Evolutionary conservation across 2,329 filamentous ascomycete species (phyloP).

Genomic region (Aspergillus sojae): DNA sequence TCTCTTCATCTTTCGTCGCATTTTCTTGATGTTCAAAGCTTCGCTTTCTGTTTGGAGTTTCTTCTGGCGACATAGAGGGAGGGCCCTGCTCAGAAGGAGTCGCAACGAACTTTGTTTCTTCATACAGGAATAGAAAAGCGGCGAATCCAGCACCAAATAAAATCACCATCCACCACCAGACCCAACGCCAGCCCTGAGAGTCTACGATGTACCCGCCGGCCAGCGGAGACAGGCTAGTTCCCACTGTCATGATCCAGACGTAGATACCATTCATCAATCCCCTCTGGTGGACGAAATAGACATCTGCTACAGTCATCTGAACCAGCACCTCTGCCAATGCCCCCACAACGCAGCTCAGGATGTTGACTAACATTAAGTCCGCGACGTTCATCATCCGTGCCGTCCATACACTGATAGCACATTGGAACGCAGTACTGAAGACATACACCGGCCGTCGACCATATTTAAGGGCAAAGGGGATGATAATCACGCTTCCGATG

Average conservation of each 20-base stretch:
- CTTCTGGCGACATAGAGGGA: not conserved
- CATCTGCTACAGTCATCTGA: slow-evolving; percentile 52
- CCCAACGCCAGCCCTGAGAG: slow-evolving; percentile 53
- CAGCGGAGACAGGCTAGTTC: slow-evolving; percentile 42
- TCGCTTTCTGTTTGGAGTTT: not conserved
- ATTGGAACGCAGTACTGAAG: slow-evolving; percentile 43
- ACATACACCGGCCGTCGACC: slow-evolving; percentile 52
- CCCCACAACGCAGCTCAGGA: slow-evolving; percentile 48
- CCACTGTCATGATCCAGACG: slow-evolving; percentile 36
- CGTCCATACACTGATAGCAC: slow-evolving; percentile 45
- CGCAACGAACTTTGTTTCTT: slow-evolving; percentile 40
- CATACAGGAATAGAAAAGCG: slow-evolving; percentile 48
- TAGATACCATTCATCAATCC: slow-evolving; percentile 53
- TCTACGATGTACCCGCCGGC: slow-evolving; percentile 37
- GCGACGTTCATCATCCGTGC: slow-evolving; percentile 45
- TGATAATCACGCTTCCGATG: slow-evolving; percentile 46
- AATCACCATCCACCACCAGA: slow-evolving; percentile 52
- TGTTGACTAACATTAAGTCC: slow-evolving; percentile 50
- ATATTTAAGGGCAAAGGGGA: slow-evolving; percentile 52
- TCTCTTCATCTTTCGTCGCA: no score
- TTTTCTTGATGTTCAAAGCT: no score
- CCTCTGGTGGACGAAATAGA: slow-evolving; percentile 54
- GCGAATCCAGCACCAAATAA: slow-evolving; percentile 43
- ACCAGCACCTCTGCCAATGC: slow-evolving; percentile 49
- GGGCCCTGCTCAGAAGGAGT: not conserved